Conservation (phyloP, 257 asterid genomes). For the Nicotiana obtusifolia region DNA sequence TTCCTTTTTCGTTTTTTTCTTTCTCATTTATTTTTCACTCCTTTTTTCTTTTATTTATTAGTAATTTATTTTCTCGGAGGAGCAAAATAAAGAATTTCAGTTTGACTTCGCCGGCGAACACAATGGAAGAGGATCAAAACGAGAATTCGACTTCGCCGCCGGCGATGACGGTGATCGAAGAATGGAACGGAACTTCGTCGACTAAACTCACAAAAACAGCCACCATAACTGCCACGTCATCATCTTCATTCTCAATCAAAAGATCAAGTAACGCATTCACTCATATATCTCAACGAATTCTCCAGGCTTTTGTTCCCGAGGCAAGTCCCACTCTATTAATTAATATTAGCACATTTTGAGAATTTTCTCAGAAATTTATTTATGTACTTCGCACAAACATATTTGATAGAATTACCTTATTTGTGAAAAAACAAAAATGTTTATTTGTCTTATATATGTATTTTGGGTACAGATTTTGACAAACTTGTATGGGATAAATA, state of each 20-base stretch:
- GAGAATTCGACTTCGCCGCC: not conserved
- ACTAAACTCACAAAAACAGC: constrained; percentile 72
- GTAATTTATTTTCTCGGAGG: constrained; percentile 7
- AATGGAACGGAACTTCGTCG: constrained; percentile 89
- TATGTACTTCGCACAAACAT: too few relatives aligned
- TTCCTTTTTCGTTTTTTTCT: too few relatives aligned
- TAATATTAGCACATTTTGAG: too few relatives aligned
- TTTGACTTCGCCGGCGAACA: constrained; percentile 15
- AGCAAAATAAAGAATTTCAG: constrained; percentile 11
- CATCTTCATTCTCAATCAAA: constrained; percentile 30
- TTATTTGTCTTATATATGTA: too few relatives aligned
- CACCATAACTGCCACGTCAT: constrained; percentile 37
- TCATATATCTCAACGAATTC: constrained; percentile 60
- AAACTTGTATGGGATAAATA: not conserved
- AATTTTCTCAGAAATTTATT: too few relatives aligned
- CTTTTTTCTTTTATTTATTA: not conserved
- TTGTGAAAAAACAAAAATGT: too few relatives aligned
- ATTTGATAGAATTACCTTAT: too few relatives aligned
- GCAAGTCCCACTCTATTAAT: constrained; percentile 8
- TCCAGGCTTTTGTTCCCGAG: constrained; percentile 97
- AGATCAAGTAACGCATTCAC: constrained; percentile 57
- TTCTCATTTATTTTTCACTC: too few relatives aligned
- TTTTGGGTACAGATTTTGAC: too few relatives aligned
- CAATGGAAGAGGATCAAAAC: constrained; percentile 12
- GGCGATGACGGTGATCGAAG: constrained; percentile 52